These are phyloP conservation scores for Rubroboletus satanas DNA, from an alignment of 768 basidiomycete genomes.

Conservation along the genomic window DNA sequence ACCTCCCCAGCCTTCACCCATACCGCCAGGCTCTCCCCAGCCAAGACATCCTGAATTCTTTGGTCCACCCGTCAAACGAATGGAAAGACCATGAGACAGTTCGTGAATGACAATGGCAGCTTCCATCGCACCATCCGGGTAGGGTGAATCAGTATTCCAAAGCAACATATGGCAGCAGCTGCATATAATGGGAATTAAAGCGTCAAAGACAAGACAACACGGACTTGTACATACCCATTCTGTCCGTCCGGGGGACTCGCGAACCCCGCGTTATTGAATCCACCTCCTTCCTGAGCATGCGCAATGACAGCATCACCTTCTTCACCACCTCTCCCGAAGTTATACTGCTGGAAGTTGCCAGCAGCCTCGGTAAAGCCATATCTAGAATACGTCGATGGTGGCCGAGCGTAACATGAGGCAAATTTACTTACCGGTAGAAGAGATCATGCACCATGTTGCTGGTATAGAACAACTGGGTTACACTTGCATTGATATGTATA, in stretches of 20 bases:
- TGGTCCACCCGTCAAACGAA: conserved; percentile 91
- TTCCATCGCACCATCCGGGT: conserved; percentile 92
- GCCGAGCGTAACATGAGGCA: background rate
- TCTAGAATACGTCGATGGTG: conserved; percentile 32
- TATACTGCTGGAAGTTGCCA: conserved; percentile 98
- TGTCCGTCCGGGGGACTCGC: conserved; percentile 81
- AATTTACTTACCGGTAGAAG: conserved; percentile 55
- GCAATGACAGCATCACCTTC: conserved; percentile 90
- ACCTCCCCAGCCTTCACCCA: conserved; percentile 97
- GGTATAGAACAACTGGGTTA: conserved; percentile 90
- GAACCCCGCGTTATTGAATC: conserved; percentile 91
- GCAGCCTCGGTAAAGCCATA: conserved; percentile 89
- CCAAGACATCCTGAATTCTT: conserved; percentile 90
- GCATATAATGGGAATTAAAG: background rate
- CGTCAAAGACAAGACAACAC: background rate
- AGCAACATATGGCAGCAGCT: conserved; percentile 91
- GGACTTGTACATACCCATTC: conserved; percentile 49
- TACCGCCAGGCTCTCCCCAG: conserved; percentile 94
- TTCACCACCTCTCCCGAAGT: conserved; percentile 85
- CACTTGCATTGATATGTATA: conserved; percentile 80
- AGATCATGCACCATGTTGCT: conserved; percentile 78
- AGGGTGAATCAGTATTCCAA: conserved; percentile 89
- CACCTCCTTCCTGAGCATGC: conserved; percentile 93
- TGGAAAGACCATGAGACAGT: conserved; percentile 84
- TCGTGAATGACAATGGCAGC: conserved; percentile 97